Evolutionary conservation across 148 eudicot species (phyloP), one percentile per base, ranked within the genome.

Genomic region (Vaccinium corymbosum): DNA sequence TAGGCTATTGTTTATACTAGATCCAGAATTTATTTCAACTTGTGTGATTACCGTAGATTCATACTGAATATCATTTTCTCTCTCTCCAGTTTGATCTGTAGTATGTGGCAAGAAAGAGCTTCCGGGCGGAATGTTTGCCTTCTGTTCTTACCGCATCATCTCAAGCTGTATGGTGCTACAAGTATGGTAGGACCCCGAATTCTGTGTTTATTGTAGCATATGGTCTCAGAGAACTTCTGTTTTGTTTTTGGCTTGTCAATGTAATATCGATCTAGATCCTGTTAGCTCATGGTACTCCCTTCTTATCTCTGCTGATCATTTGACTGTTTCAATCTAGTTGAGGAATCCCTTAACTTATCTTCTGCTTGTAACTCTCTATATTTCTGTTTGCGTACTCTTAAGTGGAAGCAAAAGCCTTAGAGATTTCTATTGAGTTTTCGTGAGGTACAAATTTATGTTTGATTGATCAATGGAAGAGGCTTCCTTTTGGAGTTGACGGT

Each of bases 111-210:
- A 51, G 61, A 70, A 50, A 70, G 59, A 49, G 76, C 83, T 81
- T 49, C 59, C 4, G 25, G 27, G 62, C 14, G 76, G 53, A 46
- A 64, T 81, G 83, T 38, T 16, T 81, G 83, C 57, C 74, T 81
- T 27, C 59, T 49, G 78, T 71, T 51, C 6, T 14, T 27, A 15
- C 29, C 1, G 14, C 83, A n/a, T 80, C 51, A 4, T 9, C 70
- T 66, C 48, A 46, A 68, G 46, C 50, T 27, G 78, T 51, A 29
- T 9, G 57, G 51, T 7, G n/a, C 72, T 29, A 50, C 27, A 71
- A 61, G 76, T 68, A 66, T 81, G 62, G 15, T 3, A 66, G 78
- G 56, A 82, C n/a, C 19, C 13, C 3, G 20, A 15, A 50, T 50
- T 70, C 25, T 13, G 50, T 52, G 48, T 14, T 82, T 38, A 52